These are phyloP conservation scores for Rasamsonia emersonii DNA, from an alignment of 2,329 filamentous ascomycete genomes.

Conservation along the genomic window DNA sequence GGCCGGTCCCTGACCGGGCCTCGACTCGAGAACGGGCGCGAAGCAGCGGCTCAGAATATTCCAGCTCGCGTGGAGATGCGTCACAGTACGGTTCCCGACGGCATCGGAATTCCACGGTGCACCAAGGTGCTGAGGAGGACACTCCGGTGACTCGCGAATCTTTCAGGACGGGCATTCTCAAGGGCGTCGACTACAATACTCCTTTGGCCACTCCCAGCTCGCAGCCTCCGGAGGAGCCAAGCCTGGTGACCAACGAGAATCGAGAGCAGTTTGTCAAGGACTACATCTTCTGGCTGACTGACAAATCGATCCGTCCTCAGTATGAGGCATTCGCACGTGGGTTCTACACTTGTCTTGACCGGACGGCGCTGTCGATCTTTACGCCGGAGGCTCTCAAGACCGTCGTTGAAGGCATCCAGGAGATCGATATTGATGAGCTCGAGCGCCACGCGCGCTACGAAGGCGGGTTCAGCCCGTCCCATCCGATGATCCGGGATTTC, in stretches of 20 bases:
- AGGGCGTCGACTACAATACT: slow-evolving; percentile 17
- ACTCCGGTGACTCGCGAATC: slow-evolving; percentile 3
- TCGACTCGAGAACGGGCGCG: slow-evolving; percentile 5
- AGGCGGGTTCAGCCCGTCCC: slow-evolving; percentile 60
- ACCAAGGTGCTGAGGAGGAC: neutral
- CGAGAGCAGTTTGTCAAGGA: slow-evolving; percentile 70
- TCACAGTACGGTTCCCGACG: neutral
- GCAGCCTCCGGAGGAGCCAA: slow-evolving; percentile 44
- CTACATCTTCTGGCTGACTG: slow-evolving; percentile 76
- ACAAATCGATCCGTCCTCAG: slow-evolving; percentile 67
- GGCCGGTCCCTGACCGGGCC: slow-evolving; percentile 17
- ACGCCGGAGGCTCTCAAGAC: slow-evolving; percentile 62
- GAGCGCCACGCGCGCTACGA: slow-evolving; percentile 68
- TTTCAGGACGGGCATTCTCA: slow-evolving; percentile 14
- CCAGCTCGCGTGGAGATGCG: too few species aligned
- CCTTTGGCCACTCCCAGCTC: slow-evolving; percentile 19
- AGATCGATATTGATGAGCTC: slow-evolving; percentile 69
- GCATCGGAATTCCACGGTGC: neutral
- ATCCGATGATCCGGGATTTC: slow-evolving; percentile 67
- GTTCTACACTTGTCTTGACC: slow-evolving; percentile 66
- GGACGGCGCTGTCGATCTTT: slow-evolving; percentile 63
- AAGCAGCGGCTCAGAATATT: slow-evolving; percentile 6
- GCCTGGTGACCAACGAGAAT: slow-evolving; percentile 73
- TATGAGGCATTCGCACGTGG: slow-evolving; percentile 73
- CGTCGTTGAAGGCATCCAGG: slow-evolving; percentile 72